Conservation (phyloP, 331 rosid genomes). For the Erythrophleum ivorense region DNA sequence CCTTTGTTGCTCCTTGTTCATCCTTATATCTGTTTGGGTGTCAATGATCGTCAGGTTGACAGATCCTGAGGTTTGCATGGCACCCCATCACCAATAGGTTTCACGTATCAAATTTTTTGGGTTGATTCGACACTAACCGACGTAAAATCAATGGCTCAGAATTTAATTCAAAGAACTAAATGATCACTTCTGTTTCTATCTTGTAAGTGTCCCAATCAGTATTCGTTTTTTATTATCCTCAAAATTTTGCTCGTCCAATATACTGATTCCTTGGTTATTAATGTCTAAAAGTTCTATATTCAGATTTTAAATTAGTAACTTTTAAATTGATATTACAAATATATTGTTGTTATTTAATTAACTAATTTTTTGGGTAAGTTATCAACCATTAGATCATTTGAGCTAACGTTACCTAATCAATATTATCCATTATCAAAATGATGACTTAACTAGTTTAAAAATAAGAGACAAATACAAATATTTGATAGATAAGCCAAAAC, state of each 20-base stretch:
- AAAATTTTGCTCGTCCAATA: not conserved
- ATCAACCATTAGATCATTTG: not conserved
- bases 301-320: not conserved
- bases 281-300: not conserved
- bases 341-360: not conserved
- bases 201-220: not conserved
- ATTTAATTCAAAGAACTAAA: not conserved
- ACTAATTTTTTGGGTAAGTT: not conserved
- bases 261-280: not conserved
- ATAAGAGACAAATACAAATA: too few species aligned
- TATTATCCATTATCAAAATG: not conserved
- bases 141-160: not conserved
- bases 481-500: too few species aligned
- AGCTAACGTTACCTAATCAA: not conserved
- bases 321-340: not conserved
- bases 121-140: too few species aligned
- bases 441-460: not conserved
- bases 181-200: not conserved
- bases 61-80: constrained; percentile 29
- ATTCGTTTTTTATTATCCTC: too few species aligned
- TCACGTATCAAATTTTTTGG: constrained; percentile 9
- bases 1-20: constrained; percentile 26
- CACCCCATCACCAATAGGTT: not conserved
- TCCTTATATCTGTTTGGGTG: not conserved
- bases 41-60: constrained; percentile 26